Evolutionary conservation across 2,329 filamentous ascomycete species (phyloP).

Genomic region (Chalaropsis thielavioides): DNA sequence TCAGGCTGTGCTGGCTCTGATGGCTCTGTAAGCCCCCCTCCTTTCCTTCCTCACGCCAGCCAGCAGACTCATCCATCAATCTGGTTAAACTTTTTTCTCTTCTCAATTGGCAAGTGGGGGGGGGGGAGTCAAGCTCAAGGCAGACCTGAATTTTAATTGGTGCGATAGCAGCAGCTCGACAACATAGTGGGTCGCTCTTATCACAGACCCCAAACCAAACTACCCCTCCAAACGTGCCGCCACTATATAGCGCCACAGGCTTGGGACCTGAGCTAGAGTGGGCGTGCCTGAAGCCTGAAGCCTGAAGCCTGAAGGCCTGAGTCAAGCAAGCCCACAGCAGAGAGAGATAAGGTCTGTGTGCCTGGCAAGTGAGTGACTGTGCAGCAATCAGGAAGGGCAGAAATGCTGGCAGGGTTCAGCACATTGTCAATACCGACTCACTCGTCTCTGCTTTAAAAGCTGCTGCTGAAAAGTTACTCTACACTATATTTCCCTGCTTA

Average conservation of each 20-base stretch:
- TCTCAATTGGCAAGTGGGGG: background rate
- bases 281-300: background rate
- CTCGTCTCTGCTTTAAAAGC: background rate
- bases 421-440: background rate
- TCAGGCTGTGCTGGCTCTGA: background rate
- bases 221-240: constrained; percentile 3
- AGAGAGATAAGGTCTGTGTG: background rate
- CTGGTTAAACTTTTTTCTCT: constrained; percentile 7
- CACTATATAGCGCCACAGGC: background rate
- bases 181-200: background rate
- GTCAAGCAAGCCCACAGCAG: background rate
- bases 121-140: background rate
- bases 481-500: constrained; percentile 4
- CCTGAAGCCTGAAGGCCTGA: background rate
- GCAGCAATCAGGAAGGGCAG: background rate
- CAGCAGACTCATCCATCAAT: background rate
- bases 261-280: background rate
- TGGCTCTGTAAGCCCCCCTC: background rate
- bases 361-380: background rate
- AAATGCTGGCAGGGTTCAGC: background rate
- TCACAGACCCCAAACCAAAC: background rate
- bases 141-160: background rate
- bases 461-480: too few species aligned
- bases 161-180: background rate
- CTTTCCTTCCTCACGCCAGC: background rate